Evolutionary conservation across 345 rosid species (phyloP).

Genomic region (Schrenkiella parvula): DNA sequence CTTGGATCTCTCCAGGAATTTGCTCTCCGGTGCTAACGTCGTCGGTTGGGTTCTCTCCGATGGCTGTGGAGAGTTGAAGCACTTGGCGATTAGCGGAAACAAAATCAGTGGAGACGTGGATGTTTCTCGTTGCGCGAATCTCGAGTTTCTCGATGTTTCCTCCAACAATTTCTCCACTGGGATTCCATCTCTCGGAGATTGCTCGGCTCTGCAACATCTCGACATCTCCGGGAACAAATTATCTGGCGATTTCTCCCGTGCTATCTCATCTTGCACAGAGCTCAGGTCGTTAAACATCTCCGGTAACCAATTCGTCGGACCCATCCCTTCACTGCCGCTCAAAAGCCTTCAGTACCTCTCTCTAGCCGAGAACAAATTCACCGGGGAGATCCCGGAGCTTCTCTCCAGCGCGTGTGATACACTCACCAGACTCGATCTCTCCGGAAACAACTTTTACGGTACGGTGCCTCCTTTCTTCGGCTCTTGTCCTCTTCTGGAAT

Average conservation of each 20-base stretch:
- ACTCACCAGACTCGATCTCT: constrained; percentile 74
- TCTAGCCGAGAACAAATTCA: constrained; percentile 49
- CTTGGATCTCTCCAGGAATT: constrained; percentile 74
- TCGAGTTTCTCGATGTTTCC: constrained; percentile 67
- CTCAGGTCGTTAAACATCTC: constrained; percentile 66
- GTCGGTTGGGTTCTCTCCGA: constrained; percentile 49
- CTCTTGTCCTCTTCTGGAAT: constrained; percentile 55
- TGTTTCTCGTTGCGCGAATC: constrained; percentile 55
- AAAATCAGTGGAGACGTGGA: constrained; percentile 60
- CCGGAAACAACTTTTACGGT: constrained; percentile 67
- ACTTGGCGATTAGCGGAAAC: constrained; percentile 58
- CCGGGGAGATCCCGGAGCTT: constrained; percentile 64
- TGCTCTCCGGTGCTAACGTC: constrained; percentile 46
- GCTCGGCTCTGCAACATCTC: constrained; percentile 60
- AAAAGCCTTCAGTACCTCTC: constrained; percentile 48
- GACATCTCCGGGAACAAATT: constrained; percentile 75
- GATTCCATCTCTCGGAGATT: constrained; percentile 58
- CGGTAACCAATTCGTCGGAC: constrained; percentile 58
- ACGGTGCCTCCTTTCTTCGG: constrained; percentile 54
- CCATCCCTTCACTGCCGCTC: constrained; percentile 55
- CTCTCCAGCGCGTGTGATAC: constrained; percentile 61
- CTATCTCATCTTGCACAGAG: constrained; percentile 50
- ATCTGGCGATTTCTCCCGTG: constrained; percentile 53
- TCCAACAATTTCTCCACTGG: constrained; percentile 60
- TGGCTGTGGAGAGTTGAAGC: constrained; percentile 58